Conservation (phyloP, 2,329 filamentous ascomycete genomes). For the Chaetomiaceae sp. region DNA sequence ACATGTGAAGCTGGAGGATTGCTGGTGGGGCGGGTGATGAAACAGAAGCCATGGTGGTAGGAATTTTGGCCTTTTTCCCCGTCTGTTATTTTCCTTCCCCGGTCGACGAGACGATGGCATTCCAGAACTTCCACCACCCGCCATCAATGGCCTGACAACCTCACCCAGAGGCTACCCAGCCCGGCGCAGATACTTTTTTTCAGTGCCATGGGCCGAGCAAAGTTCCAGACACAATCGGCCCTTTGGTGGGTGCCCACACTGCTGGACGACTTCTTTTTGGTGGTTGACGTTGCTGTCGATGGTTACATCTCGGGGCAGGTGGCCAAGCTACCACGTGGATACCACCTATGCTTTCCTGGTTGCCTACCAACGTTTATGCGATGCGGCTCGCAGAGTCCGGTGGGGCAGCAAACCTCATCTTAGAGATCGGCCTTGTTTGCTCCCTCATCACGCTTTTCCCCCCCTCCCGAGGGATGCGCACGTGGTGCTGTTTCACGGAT, state of each 20-base stretch:
- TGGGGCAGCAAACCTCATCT: neutral
- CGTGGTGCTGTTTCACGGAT: conserved; percentile 6
- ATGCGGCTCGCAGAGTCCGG: neutral
- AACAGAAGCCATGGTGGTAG: neutral
- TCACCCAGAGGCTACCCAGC: neutral
- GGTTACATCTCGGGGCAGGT: conserved; percentile 4
- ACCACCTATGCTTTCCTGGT: neutral
- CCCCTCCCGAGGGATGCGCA: neutral
- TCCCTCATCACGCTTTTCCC: neutral
- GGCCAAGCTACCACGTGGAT: neutral
- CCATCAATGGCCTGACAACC: neutral
- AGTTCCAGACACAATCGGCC: conserved; percentile 10
- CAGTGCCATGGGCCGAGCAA: neutral
- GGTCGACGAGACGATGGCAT: neutral
- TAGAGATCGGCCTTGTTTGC: neutral
- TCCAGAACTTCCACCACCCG: neutral
- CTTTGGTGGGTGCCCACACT: conserved; percentile 3
- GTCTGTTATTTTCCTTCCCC: neutral
- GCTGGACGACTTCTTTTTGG: neutral
- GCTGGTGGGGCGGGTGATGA: neutral
- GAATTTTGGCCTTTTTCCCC: neutral
- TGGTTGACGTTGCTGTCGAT: neutral
- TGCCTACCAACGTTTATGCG: neutral
- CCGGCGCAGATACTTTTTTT: neutral
- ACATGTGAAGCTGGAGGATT: neutral